A percentile compares a stretch with the other conserved stretches of the same genome.
Evolutionary conservation across 148 eudicot genomes (phyloP).

Genomic region (Arbutus unedo): DNA sequence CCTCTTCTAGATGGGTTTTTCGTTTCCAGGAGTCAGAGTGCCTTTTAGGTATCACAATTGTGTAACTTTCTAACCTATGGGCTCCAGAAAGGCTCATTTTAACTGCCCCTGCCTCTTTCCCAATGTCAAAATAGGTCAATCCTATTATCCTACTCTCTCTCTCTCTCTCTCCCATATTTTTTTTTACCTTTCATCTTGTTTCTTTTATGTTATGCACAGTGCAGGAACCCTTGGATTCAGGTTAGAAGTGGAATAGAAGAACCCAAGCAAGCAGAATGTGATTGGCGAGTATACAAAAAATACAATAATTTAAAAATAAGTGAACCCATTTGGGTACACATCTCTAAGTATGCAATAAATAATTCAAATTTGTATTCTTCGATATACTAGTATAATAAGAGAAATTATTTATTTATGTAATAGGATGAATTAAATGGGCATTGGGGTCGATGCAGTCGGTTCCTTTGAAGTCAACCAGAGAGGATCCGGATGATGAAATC

Average conservation of each 20-base stretch:
- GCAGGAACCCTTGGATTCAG: constrained; percentile 16
- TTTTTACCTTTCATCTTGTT: constrained; percentile 15
- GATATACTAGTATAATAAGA: not conserved
- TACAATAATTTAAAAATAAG: not conserved
- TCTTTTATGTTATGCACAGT: constrained; percentile 3
- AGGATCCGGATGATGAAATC: constrained; percentile 15
- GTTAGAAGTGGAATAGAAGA: constrained; percentile 29
- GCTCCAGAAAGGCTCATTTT: not conserved
- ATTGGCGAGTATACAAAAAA: constrained; percentile 6
- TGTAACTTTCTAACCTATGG: constrained; percentile 4
- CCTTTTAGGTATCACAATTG: constrained; percentile 6
- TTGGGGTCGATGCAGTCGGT: constrained; percentile 23
- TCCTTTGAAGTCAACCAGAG: constrained; percentile 27
- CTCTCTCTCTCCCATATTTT: not conserved
- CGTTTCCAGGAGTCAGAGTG: constrained; percentile 5
- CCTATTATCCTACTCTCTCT: not conserved
- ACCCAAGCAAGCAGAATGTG: constrained; percentile 26
- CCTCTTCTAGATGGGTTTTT: constrained; percentile 3
- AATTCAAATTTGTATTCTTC: not conserved
- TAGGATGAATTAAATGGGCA: constrained; percentile 29
- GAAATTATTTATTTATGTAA: not conserved
- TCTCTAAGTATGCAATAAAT: not conserved
- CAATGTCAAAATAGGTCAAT: not conserved
- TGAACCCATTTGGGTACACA: not conserved
- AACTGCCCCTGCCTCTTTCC: not conserved